Base-by-base conservation (phyloP, 2,329 filamentous ascomycete genomes). In the Colletotrichum viniferum region DNA sequence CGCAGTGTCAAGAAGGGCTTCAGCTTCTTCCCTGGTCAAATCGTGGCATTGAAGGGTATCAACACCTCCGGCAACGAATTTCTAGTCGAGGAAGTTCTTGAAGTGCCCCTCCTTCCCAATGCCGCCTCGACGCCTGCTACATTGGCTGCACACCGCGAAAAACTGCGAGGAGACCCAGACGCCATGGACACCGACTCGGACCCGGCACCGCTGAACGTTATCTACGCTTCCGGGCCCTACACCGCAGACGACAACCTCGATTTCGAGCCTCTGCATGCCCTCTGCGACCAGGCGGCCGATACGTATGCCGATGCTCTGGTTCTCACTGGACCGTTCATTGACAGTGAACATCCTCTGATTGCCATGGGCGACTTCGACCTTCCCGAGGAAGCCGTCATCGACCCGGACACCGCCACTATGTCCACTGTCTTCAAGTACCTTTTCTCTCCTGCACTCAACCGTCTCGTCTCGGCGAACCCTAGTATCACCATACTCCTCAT, bases 11-110 rank as follows among this genome's bases (percentile, higher is more conserved):
- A 90, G 4, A 86, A 88, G 34, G 78, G 90, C 3, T 97, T 94
- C 85, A 94, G 95, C 81, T 95, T 98, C 86, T 98, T 98, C 82
- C 97, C 96, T 0, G 97, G 97, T 7, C 96, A 98, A 82, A 95
- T 98, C 68, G 95, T 98, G 34, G 97, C 96, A 8, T 85, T 98
- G 32, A 90, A 90, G 76, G 97, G 97, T 9, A 95, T 92, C 79
- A 99, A 99, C 82, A 92, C 95, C 24, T 95, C 95, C 1, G 96
- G 96, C 0, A 90, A 92, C 48, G 93, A 94, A 79, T 98, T 98
- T 79, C 90, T 92, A 1, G 95, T 97, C 36, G 92, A 90, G 38
- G 92, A 98, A 80, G 85, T 97, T 4, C 88, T 98, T 8, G 87
- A 93, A 1, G 85, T 95, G 4, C 97, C 97, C 3, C 87, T 95